Evolutionary conservation across 108 stramenopile species (phyloP), one percentile per base, ranked within the genome.

Genomic region (Skeletonema marinoi): DNA sequence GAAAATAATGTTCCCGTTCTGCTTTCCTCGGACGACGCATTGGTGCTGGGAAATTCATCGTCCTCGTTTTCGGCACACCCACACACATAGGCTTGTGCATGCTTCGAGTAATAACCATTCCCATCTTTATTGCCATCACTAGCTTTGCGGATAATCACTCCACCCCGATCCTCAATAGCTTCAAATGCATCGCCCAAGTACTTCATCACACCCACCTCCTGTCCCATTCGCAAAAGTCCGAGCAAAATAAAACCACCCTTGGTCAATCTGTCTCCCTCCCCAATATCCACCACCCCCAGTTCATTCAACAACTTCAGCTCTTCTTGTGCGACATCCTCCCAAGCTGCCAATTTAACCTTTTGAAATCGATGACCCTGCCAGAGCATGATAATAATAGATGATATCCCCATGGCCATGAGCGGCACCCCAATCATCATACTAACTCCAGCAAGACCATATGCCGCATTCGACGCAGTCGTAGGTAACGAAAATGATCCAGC

Each of bases 111-210:
- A 44, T 44, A 44, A 2, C 42, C 14, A 44, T 13, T 44, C 13
- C 42, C 42, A 16, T 44, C 42, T 1, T 44, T 16, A 13, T 44
- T 44, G 42, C 3, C 14, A 14, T 16, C 42, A 16, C 42, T 44
- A 16, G 13, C 1, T 14, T 44, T 4, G 16, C 31, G 63, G 5
- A 64, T 36, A 21, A 71, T 44, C 19, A 71, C 64, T 2, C 80
- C 79, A 38, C 68, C 72, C 21, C 68, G 29, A 19, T 80, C 58
- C 25, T 70, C 68, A 41, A 36, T 70, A 0, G 64, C 38, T 48
- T 82, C 77, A 39, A 77, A 73, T 3, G 66, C 70, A 78, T 82
- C 76, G 60, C 56, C n/a, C n/a, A 21, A 82, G 60, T 82, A 82
- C 36, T 60, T 58, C 6, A 82, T 82, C 4, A 78, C 46, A 1